A percentile compares a stretch with the other conserved stretches of the same genome.
phyloP scores from a whole-genome alignment of 495 filamentous ascomycete genomes.

The Neurospora hispaniola region DNA sequence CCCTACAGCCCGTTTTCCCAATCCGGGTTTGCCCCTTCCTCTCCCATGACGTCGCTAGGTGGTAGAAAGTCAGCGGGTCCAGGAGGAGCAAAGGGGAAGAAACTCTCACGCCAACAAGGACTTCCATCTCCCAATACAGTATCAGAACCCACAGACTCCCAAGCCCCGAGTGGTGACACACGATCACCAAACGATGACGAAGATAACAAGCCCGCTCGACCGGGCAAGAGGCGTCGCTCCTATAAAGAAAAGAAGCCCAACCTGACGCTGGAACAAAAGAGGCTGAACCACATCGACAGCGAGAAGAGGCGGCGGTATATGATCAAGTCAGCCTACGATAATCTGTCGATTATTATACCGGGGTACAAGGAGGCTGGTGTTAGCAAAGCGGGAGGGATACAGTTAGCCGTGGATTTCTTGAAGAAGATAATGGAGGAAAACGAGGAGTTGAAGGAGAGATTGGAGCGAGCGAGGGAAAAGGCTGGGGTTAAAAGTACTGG shows the following conservation, averaged over 20 bases:
- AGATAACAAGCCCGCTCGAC: not conserved
- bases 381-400: conserved; percentile 70
- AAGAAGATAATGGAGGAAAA: conserved; percentile 61
- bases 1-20: not conserved
- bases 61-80: not conserved
- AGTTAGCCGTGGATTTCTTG: conserved; percentile 62
- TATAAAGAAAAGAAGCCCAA: conserved; percentile 50
- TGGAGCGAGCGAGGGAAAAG: conserved; percentile 17
- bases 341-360: conserved; percentile 61
- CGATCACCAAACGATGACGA: not conserved
- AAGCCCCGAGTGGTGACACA: not conserved
- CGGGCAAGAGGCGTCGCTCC: not conserved
- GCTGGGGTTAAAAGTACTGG: not conserved
- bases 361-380: conserved; percentile 56
- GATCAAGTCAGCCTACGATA: conserved; percentile 68
- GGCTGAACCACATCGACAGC: conserved; percentile 78
- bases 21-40: not conserved
- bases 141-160: not conserved
- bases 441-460: conserved; percentile 34
- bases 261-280: conserved; percentile 72
- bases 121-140: not conserved
- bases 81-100: not conserved
- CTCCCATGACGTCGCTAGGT: not conserved
- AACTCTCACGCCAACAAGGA: not conserved
- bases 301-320: conserved; percentile 76